phyloP scores from a whole-genome alignment of 352 stramenopile genomes.

The Phytophthora idaei region DNA sequence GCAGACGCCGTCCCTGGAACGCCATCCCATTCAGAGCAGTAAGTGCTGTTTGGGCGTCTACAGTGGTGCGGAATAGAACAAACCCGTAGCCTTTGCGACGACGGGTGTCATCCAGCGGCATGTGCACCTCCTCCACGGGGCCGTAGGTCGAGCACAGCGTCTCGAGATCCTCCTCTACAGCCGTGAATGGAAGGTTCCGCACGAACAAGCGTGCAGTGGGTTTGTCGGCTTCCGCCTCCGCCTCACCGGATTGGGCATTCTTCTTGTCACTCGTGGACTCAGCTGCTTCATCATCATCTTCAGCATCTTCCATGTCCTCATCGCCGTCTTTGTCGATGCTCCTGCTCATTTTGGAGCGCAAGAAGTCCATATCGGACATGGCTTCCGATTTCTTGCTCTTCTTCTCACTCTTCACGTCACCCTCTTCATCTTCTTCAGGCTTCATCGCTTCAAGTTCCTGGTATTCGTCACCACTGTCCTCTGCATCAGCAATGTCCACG shows the following conservation, averaged over 20 bases:
- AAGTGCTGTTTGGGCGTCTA: constrained; percentile 90
- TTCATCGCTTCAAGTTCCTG: constrained; percentile 39
- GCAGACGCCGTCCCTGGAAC: constrained; percentile 96
- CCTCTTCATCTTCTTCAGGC: constrained; percentile 36
- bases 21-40: constrained; percentile 91
- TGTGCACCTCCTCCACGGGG: constrained; percentile 92
- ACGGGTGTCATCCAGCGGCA: constrained; percentile 96
- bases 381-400: constrained; percentile 28
- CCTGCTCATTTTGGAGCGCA: constrained; percentile 94
- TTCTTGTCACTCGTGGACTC: constrained; percentile 12
- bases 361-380: constrained; percentile 93
- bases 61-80: constrained; percentile 93
- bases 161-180: constrained; percentile 95
- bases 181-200: constrained; percentile 96
- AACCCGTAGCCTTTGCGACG: constrained; percentile 98
- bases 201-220: constrained; percentile 95
- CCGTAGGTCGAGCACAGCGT: constrained; percentile 92
- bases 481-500: constrained; percentile 36
- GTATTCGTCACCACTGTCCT: constrained; percentile 48
- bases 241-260: constrained; percentile 4
- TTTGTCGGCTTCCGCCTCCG: constrained; percentile 39
- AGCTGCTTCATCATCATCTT: constrained; percentile 33
- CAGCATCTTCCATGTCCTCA: constrained; percentile 46
- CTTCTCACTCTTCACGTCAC: constrained; percentile 33
- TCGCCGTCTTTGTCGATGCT: constrained; percentile 83